These are phyloP conservation scores for Galeopsis tetrahit DNA, from an alignment of 257 asterid genomes.

Conservation along the genomic window DNA sequence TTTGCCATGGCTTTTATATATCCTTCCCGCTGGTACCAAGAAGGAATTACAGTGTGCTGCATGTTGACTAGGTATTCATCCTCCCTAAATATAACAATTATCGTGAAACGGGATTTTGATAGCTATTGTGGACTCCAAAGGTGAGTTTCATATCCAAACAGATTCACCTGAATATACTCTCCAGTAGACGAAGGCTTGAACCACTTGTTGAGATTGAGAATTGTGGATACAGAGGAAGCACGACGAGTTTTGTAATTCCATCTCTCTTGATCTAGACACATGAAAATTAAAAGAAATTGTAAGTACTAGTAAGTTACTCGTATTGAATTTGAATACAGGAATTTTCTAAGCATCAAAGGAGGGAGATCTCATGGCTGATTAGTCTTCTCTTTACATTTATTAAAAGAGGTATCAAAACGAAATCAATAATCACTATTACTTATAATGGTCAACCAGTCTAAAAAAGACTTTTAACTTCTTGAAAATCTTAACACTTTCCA, in stretches of 20 bases:
- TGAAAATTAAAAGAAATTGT: slow-evolving; percentile 6
- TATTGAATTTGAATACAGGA: background rate
- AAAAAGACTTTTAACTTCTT: too few relatives aligned
- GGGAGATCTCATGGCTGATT: slow-evolving; percentile 20
- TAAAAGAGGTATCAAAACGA: slow-evolving; percentile 5
- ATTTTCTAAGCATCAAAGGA: slow-evolving; percentile 13
- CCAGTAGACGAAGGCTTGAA: slow-evolving; percentile 95
- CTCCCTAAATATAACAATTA: slow-evolving; percentile 64
- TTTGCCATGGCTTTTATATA: slow-evolving; percentile 94
- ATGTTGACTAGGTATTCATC: slow-evolving; percentile 96
- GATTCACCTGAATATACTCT: slow-evolving; percentile 83
- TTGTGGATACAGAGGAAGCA: slow-evolving; percentile 97
- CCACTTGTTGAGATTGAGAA: slow-evolving; percentile 99
- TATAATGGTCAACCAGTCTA: background rate
- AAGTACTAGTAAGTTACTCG: slow-evolving; percentile 11
- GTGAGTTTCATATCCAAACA: slow-evolving; percentile 33
- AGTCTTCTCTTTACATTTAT: slow-evolving; percentile 2
- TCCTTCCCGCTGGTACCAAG: slow-evolving; percentile 99
- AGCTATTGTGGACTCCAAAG: slow-evolving; percentile 28
- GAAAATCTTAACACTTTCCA: background rate
- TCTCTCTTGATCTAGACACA: slow-evolving; percentile 77
- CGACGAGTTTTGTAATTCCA: slow-evolving; percentile 88
- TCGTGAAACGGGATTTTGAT: slow-evolving; percentile 32
- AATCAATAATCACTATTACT: background rate
- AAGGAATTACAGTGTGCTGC: slow-evolving; percentile 99